Conservation (phyloP, 2,329 filamentous ascomycete genomes). For the Venturia effusa region DNA sequence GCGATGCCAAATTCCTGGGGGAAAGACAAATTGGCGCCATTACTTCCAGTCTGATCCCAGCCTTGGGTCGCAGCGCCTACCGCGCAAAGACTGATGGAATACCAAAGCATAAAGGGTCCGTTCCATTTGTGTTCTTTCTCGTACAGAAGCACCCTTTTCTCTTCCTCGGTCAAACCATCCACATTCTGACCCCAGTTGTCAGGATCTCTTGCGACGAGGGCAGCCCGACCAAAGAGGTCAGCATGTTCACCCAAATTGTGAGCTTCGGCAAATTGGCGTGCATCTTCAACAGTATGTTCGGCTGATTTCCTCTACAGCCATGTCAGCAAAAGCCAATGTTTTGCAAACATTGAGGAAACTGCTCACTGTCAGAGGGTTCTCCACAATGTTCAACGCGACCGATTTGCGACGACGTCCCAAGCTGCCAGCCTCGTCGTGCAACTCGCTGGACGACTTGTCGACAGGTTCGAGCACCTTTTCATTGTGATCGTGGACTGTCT, state of each 20-base stretch:
- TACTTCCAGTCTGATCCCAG: slow-evolving; percentile 11
- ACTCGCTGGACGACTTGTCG: neutral
- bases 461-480: neutral
- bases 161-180: slow-evolving; percentile 12
- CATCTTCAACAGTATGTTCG: slow-evolving; percentile 24
- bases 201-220: slow-evolving; percentile 38
- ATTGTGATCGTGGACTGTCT: neutral
- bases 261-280: slow-evolving; percentile 21
- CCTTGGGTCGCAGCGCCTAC: slow-evolving; percentile 7
- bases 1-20: slow-evolving; percentile 11
- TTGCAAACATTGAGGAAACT: neutral
- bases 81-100: slow-evolving; percentile 6
- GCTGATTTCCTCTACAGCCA: neutral
- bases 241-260: slow-evolving; percentile 27
- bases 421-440: neutral
- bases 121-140: slow-evolving; percentile 12
- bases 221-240: slow-evolving; percentile 26
- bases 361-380: slow-evolving; percentile 35
- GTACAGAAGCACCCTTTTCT: slow-evolving; percentile 11
- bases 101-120: slow-evolving; percentile 8
- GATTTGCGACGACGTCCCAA: slow-evolving; percentile 25
- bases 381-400: slow-evolving; percentile 35
- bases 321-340: neutral
- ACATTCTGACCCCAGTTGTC: slow-evolving; percentile 14
- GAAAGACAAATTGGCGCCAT: slow-evolving; percentile 9